Evolutionary conservation across 306 rosid species (phyloP).

Genomic region (Fragaria nilgerrensis): DNA sequence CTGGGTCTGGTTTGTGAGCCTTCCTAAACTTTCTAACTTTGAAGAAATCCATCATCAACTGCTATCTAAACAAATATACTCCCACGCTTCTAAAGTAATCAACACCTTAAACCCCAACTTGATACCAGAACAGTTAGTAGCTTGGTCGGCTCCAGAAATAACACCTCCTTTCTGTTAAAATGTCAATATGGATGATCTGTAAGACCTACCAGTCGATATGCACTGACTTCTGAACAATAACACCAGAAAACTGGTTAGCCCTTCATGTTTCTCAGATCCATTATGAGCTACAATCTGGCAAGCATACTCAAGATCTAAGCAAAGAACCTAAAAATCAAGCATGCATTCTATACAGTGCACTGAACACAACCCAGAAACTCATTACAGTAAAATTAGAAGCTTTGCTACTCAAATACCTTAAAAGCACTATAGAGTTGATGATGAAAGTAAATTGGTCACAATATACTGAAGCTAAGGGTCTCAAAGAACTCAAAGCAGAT

Average conservation of each 20-base stretch:
- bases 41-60: constrained; percentile 60
- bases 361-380: constrained; percentile 8
- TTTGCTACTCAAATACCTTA: background rate
- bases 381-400: background rate
- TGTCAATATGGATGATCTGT: background rate
- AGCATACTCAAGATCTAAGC: constrained; percentile 21
- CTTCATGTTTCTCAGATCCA: background rate
- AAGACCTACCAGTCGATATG: constrained; percentile 4
- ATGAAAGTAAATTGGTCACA: constrained; percentile 5
- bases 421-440: background rate
- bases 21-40: constrained; percentile 66
- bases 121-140: constrained; percentile 23
- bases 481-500: constrained; percentile 5
- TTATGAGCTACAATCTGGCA: constrained; percentile 14
- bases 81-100: constrained; percentile 11
- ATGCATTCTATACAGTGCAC: constrained; percentile 22
- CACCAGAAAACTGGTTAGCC: background rate
- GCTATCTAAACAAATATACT: background rate
- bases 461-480: background rate
- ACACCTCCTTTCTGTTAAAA: constrained; percentile 1
- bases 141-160: background rate
- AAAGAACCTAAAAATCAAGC: constrained; percentile 12
- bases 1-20: constrained; percentile 48
- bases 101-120: constrained; percentile 24
- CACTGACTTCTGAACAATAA: constrained; percentile 1